phyloP scores from a whole-genome alignment of 2,329 filamentous ascomycete genomes.

The Ceratocystis ficicola region DNA sequence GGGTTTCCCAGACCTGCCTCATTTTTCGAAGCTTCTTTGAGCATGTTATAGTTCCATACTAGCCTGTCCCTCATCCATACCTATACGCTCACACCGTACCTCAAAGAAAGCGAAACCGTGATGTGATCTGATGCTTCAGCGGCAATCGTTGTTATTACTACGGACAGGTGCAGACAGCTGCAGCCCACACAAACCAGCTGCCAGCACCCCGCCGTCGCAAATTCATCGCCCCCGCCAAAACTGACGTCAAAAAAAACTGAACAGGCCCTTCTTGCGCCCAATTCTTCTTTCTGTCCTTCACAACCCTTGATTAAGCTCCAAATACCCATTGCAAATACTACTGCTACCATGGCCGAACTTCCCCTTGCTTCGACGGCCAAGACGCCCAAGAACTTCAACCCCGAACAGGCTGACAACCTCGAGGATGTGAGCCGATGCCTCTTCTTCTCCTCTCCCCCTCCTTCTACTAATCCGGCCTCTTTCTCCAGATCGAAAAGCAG shows the following conservation, averaged over 20 bases:
- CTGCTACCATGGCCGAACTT: constrained; percentile 19
- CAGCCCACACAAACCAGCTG: neutral
- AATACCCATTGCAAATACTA: neutral
- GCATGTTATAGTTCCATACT: no score
- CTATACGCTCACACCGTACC: no score
- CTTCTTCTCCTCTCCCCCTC: constrained; percentile 10
- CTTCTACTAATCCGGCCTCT: neutral
- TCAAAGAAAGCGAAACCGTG: no score
- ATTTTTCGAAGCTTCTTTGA: no score
- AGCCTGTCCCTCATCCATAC: no score
- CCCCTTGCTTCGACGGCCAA: constrained; percentile 14
- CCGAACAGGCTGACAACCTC: constrained; percentile 44
- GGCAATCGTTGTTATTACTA: neutral
- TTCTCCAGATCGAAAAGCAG: constrained; percentile 82
- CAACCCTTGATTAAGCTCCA: neutral
- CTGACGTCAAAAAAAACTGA: constrained; percentile 15
- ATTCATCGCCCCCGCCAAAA: constrained; percentile 16
- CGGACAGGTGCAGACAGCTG: neutral
- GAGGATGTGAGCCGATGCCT: constrained; percentile 39
- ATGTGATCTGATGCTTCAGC: no score
- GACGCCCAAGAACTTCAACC: constrained; percentile 35
- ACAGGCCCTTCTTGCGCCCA: neutral
- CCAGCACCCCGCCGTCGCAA: constrained; percentile 13
- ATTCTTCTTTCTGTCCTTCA: neutral
- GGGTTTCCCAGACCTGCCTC: no score